Percentiles rank a stretch among this genome's conserved stretches.
Conservation (phyloP, 73 alveolate genomes). For the Breviolum minutum region DNA sequence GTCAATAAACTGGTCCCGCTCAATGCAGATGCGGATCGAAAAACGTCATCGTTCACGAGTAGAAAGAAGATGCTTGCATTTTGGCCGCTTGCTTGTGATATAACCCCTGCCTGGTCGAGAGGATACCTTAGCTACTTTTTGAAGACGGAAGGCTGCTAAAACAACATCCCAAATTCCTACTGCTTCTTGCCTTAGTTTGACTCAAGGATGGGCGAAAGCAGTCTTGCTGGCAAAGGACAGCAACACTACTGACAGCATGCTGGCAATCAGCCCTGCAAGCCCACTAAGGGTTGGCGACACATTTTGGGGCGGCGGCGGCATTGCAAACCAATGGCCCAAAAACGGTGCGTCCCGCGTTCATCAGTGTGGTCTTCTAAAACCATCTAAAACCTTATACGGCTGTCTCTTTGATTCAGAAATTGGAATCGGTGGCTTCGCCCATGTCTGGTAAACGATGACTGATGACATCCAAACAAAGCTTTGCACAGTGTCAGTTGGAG, state of each 20-base stretch:
- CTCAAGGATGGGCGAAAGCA: too few species aligned
- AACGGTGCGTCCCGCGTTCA: background rate
- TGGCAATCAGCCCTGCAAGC: conserved; percentile 48
- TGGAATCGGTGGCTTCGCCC: too few species aligned
- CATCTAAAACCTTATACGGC: background rate
- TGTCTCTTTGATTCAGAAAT: too few species aligned
- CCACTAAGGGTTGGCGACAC: conserved; percentile 40
- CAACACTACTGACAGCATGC: conserved; percentile 25
- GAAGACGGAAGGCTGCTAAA: background rate
- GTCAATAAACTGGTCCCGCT: background rate
- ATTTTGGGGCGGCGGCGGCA: background rate
- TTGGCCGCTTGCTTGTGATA: conserved; percentile 63
- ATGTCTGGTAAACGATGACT: too few species aligned
- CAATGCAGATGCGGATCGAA: background rate
- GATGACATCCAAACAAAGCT: too few species aligned
- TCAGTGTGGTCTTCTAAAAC: background rate
- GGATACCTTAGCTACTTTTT: conserved; percentile 22
- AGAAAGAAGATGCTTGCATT: conserved; percentile 44
- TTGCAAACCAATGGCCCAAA: background rate
- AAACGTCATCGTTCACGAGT: background rate
- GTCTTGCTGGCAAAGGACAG: background rate
- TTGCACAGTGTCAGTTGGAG: too few species aligned
- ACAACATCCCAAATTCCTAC: background rate
- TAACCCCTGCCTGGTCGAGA: conserved; percentile 68
- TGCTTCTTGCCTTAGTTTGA: background rate